Evolutionary conservation across 495 filamentous ascomycete species (phyloP), one percentile per base, ranked within the genome.

Genomic region (Penicillium lividum): DNA sequence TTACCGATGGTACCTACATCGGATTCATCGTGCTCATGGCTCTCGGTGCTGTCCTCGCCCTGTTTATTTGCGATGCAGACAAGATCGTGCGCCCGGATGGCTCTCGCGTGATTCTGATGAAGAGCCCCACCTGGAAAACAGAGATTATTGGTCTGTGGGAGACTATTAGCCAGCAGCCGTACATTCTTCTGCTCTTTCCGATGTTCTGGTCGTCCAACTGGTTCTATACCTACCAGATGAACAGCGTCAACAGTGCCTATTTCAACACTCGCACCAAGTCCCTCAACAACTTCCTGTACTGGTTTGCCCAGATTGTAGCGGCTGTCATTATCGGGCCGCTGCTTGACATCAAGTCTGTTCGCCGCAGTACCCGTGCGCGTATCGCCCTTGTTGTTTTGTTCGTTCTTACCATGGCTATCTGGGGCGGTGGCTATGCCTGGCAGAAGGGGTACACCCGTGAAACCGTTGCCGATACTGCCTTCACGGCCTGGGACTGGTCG

Each of bases 71-170:
- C 27, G 70, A 93, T 62, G 89, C 89, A 47, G 79, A 85, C 54
- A 78, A 84, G 48, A 82, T 97, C 49, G 73, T 90, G 53, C 90
- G 92, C 52, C 69, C 79, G 3, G 92, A 96, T 70, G 91, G 91
- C 38, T 88, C 87, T 33, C 81, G 81, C 45, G 82, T 93, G 62
- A 86, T 93, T 62, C 66, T 92, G 16, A 92, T 91, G 89, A 89
- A 92, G 78, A 86, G 91, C 66, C 91, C 91, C 4, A 86, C 86
- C 34, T 89, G 85, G 83, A 65, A 64, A 51, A 75, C 68, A 47
- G 78, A 80, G 67, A 16, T 80, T 38, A 43, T 73, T 11, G 78
- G 78, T 7, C 63, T 80, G 28, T 73, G 61, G 58, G 68, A 77
- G n/a, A 77, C 73, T 22, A 36, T 80, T 18, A 47, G 57, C 18